phyloP scores from a whole-genome alignment of 2,329 filamentous ascomycete genomes.

The Coleophoma cylindrospora region DNA sequence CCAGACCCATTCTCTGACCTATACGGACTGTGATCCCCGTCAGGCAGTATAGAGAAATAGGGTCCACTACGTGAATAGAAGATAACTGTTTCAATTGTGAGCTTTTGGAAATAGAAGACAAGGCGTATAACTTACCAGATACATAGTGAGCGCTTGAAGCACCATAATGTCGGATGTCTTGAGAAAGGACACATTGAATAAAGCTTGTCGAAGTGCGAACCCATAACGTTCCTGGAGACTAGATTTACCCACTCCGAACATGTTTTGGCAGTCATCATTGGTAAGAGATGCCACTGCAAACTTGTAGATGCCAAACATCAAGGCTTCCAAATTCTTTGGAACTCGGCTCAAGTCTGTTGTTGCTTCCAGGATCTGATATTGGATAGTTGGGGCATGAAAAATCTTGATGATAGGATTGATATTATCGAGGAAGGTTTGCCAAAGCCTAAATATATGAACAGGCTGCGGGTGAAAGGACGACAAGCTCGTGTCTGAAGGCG shows the following conservation, averaged over 20 bases:
- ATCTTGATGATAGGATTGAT: conserved; percentile 66
- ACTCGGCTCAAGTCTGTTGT: conserved; percentile 41
- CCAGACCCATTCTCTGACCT: conserved; percentile 43
- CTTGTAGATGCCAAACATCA: conserved; percentile 64
- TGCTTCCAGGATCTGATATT: conserved; percentile 59
- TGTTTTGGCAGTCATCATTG: conserved; percentile 44
- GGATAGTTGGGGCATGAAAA: conserved; percentile 61
- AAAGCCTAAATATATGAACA: conserved; percentile 58
- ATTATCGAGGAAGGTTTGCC: conserved; percentile 67
- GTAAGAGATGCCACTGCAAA: conserved; percentile 53
- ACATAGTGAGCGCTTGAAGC: conserved; percentile 63
- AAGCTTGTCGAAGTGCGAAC: conserved; percentile 55
- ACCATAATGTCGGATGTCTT: conserved; percentile 59
- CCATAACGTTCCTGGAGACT: conserved; percentile 49
- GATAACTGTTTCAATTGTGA: conserved; percentile 8
- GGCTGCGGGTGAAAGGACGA: conserved; percentile 47
- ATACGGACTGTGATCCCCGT: conserved; percentile 42
- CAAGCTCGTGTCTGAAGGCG: conserved; percentile 30
- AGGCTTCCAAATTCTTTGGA: conserved; percentile 50
- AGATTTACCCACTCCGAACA: conserved; percentile 48
- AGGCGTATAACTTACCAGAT: conserved; percentile 45
- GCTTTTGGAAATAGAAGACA: neutral
- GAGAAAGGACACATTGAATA: conserved; percentile 62
- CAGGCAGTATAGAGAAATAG: conserved; percentile 41
- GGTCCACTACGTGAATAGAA: conserved; percentile 29